These are phyloP conservation scores for Penicillium alfredii DNA, from an alignment of 495 filamentous ascomycete genomes.

Conservation along the genomic window DNA sequence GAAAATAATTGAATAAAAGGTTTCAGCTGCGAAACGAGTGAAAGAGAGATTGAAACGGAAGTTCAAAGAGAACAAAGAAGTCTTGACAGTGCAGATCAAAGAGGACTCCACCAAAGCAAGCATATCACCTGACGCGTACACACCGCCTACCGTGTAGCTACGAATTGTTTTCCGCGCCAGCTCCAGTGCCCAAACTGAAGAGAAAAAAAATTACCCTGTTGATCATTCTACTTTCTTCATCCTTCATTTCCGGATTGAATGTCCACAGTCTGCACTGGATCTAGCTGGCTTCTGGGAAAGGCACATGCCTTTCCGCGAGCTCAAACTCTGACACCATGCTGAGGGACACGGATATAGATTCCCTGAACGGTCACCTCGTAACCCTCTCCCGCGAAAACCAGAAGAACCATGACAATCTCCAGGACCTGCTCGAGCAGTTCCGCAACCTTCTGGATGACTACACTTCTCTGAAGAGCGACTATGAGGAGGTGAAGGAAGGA, in stretches of 20 bases:
- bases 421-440: slow-evolving; percentile 34
- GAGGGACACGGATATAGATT: slow-evolving; percentile 35
- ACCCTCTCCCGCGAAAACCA: slow-evolving; percentile 26
- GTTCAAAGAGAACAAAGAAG: neutral
- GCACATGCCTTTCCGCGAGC: slow-evolving; percentile 20
- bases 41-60: too few relatives aligned
- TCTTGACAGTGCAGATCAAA: neutral
- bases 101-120: too few relatives aligned
- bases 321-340: slow-evolving; percentile 27
- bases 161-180: slow-evolving; percentile 15
- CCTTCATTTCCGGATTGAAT: slow-evolving; percentile 10
- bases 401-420: slow-evolving; percentile 32
- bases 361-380: slow-evolving; percentile 24
- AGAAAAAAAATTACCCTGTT: too few relatives aligned
- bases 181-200: slow-evolving; percentile 2
- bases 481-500: slow-evolving; percentile 50
- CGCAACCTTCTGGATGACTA: slow-evolving; percentile 43
- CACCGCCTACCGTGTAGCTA: slow-evolving; percentile 11
- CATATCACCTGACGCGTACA: neutral
- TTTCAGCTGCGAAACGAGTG: too few relatives aligned
- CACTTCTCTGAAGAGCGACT: slow-evolving; percentile 49
- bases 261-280: neutral
- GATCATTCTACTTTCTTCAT: neutral
- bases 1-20: too few relatives aligned
- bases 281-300: slow-evolving; percentile 12